Evolutionary conservation across 2,329 filamentous ascomycete species (phyloP).

Genomic region (Lecanicillium sp.): DNA sequence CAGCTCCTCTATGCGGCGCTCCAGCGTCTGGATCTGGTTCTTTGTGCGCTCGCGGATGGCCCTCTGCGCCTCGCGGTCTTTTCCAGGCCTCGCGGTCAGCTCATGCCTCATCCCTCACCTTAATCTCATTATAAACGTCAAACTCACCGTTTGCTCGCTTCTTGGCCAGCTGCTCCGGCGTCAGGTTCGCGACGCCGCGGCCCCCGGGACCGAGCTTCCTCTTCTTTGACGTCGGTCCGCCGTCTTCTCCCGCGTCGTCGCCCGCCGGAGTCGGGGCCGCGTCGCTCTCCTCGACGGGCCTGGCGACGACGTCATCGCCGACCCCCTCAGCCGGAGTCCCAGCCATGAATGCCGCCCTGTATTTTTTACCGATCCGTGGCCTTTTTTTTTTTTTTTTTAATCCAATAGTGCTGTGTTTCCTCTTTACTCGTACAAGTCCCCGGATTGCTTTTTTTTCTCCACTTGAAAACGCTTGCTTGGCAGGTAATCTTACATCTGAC

Average conservation of each 20-base stretch:
- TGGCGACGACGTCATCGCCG: background rate
- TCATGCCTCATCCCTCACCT: background rate
- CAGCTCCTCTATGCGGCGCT: conserved; percentile 67
- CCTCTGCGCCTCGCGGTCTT: conserved; percentile 77
- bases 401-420: too few species aligned
- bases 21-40: conserved; percentile 69
- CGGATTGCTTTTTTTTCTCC: too few species aligned
- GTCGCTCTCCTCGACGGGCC: conserved; percentile 6
- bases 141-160: conserved; percentile 52
- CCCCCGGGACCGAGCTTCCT: conserved; percentile 40
- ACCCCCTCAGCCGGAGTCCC: background rate
- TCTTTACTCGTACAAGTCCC: too few species aligned
- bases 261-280: background rate
- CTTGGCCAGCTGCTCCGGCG: conserved; percentile 68
- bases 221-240: conserved; percentile 31
- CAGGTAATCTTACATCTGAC: too few species aligned
- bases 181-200: conserved; percentile 56
- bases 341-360: conserved; percentile 2
- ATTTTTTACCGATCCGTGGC: too few species aligned
- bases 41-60: conserved; percentile 79
- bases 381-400: too few species aligned
- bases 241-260: background rate
- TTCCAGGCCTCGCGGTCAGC: background rate
- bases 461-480: too few species aligned
- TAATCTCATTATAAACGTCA: background rate